These are phyloP conservation scores for Diutina pseudorugosa DNA, from an alignment of 1,139 yeast genomes.

Conservation along the genomic window DNA sequence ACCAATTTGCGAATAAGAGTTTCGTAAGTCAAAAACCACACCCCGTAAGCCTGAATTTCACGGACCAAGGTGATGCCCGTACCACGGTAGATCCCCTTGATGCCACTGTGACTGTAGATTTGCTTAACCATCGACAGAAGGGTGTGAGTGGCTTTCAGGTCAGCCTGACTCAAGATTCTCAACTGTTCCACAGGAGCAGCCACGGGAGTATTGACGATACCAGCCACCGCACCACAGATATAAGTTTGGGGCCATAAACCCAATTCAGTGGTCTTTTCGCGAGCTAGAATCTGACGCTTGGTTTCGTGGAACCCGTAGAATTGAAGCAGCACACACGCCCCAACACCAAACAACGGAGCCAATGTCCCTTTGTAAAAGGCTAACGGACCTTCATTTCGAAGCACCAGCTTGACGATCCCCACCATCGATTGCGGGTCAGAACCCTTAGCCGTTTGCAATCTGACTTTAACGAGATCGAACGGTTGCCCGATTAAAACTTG, in stretches of 20 bases:
- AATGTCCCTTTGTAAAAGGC: slow-evolving; percentile 47
- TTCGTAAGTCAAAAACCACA: slow-evolving; percentile 72
- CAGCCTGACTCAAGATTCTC: slow-evolving; percentile 59
- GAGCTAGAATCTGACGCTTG: slow-evolving; percentile 41
- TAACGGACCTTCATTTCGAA: slow-evolving; percentile 46
- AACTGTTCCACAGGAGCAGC: slow-evolving; percentile 69
- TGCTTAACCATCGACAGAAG: slow-evolving; percentile 24
- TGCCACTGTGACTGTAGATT: slow-evolving; percentile 37
- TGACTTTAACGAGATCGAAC: slow-evolving; percentile 55
- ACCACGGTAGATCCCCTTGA: slow-evolving; percentile 49
- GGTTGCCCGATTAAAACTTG: slow-evolving; percentile 72
- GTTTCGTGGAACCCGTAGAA: slow-evolving; percentile 74
- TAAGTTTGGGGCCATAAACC: slow-evolving; percentile 53
- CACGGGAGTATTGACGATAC: slow-evolving; percentile 62
- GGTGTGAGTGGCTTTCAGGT: slow-evolving; percentile 37
- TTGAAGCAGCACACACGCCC: slow-evolving; percentile 63
- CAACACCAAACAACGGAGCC: slow-evolving; percentile 45
- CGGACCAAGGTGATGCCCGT: slow-evolving; percentile 45
- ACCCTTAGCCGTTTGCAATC: slow-evolving; percentile 41
- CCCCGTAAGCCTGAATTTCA: slow-evolving; percentile 74
- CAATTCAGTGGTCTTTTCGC: slow-evolving; percentile 18
- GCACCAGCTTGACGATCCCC: slow-evolving; percentile 40
- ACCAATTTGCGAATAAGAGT: slow-evolving; percentile 34
- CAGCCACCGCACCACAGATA: slow-evolving; percentile 66
- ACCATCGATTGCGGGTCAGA: slow-evolving; percentile 20